Evolutionary conservation across 169 alveolate genomes (phyloP), one percentile per base, ranked within the genome.

Genomic region (Nephromyces sp.): DNA sequence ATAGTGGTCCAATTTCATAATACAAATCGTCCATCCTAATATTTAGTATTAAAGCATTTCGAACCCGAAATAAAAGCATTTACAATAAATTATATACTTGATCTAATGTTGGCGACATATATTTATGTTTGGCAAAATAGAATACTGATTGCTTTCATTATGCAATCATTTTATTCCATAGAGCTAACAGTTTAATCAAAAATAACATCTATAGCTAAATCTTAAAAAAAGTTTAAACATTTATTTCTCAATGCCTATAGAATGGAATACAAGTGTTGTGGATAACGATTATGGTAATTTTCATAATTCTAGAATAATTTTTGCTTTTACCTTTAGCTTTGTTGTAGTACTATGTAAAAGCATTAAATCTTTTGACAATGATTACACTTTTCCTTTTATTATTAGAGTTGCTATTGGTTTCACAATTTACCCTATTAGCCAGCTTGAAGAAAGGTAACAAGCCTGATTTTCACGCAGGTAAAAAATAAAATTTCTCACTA

Each of bases 381-480:
- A 43, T 43, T 43, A n/a, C 15, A n/a, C 57, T 43, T 43, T 43
- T 43, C n/a, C 32, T 6, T 66, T 1, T 66, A 6, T 32, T 24
- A 35, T 30, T 65, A 68, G 74, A 32, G 70, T 27, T 68, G 0
- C 74, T 68, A 24, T 34, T 68, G 25, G 74, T 68, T 34, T 68
- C 74, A 4, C 74, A 68, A 32, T 68, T 68, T 27, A 68, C 74
- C 1, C 68, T 68, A 1, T 5, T 68, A 34, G 74, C 67, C 6
- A 34, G 33, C 25, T 65, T 68, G 6, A 27, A 32, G 31, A 68
- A 68, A 6, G 74, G 74, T 2, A 68, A 52, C 68, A 31, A 27
- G n/a, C 74, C 74, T 0, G 74, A 68, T 21, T 68, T 68, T 65
- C 74, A 68, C 21, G 74, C 74, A 6, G 74, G 74, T 68, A 24